Base-by-base conservation (phyloP, 2,329 filamentous ascomycete species). In the Dothideomycetes sp. region DNA sequence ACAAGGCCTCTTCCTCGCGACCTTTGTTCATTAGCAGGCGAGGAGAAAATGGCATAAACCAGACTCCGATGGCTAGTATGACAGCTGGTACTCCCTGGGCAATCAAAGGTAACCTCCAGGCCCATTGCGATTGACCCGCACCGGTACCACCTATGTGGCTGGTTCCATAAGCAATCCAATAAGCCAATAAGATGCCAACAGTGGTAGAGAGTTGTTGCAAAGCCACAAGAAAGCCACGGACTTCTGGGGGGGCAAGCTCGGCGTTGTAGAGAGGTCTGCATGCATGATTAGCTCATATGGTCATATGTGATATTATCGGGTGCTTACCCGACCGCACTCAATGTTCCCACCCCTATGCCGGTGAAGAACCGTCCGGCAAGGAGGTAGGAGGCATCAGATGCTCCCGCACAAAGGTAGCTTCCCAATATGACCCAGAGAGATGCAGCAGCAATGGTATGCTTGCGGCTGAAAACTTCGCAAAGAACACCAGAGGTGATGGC, bases 71-170 rank as follows among this genome's bases (percentile, higher is more conserved):
- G 7, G 3, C 44, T 40, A 11, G 51, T 48, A 14, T 53, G 45
- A 22, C 45, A 42, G 14, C 42, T 46, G 2, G 53, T 38, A 7
- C 49, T 33, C n/a, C 39, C 36, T 17, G 49, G 31, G 17, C 43
- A 47, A 22, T 52, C 35, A 84, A 75, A 0, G 84, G 84, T 0
- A 84, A 62, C 0, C 84, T 69, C 84, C 84, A 91, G 0, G 84
- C 78, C 4, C 29, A 24, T 11, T 40, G 29, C 16, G 38, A 40
- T 11, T 88, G 79, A 1, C 51, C 58, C 18, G 46, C 43, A 55
- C 72, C 66, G 4, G 73, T 77, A 4, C 75, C 82, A 8, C 64
- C 64, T 40, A 69, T 68, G 52, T 60, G 66, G 49, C 68, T 9
- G 10, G 49, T 54, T 12, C 51, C 49, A 45, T 57, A 49, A 41